Conservation (phyloP, 768 basidiomycete species). For the Amylocystis lapponica region DNA sequence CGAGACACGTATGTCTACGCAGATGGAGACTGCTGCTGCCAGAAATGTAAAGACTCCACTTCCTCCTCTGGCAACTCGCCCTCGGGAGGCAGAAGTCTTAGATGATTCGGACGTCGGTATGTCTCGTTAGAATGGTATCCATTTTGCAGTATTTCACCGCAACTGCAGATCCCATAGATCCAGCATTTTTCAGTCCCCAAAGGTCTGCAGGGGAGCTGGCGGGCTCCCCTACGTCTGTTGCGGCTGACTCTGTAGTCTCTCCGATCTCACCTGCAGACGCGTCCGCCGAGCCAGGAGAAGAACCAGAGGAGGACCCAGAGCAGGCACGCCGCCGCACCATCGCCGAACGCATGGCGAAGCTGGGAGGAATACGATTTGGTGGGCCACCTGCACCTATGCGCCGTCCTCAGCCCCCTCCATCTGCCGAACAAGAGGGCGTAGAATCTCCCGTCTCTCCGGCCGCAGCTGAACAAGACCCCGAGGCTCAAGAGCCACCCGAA, state of each 20-base stretch:
- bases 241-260: conserved; percentile 6
- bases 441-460: conserved; percentile 19
- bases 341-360: conserved; percentile 91
- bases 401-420: conserved; percentile 31
- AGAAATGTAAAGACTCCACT: no score
- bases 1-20: no score
- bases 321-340: conserved; percentile 58
- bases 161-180: conserved; percentile 64
- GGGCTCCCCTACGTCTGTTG: conserved; percentile 4
- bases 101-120: conserved; percentile 62
- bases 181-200: conserved; percentile 47
- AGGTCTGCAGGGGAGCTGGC: conserved; percentile 26
- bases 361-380: conserved; percentile 83
- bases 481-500: conserved; percentile 28
- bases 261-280: not conserved
- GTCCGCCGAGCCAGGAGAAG: conserved; percentile 1
- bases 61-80: no score
- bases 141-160: no score
- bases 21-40: no score
- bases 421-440: conserved; percentile 14
- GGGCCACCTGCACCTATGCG: conserved; percentile 42
- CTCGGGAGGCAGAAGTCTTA: conserved; percentile 31
- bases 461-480: conserved; percentile 12
- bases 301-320: conserved; percentile 42
- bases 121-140: conserved; percentile 14